Percentiles rank a stretch among this genome's conserved stretches.
Conservation (phyloP, 208 protist species). For the Leishmania aethiopica region DNA sequence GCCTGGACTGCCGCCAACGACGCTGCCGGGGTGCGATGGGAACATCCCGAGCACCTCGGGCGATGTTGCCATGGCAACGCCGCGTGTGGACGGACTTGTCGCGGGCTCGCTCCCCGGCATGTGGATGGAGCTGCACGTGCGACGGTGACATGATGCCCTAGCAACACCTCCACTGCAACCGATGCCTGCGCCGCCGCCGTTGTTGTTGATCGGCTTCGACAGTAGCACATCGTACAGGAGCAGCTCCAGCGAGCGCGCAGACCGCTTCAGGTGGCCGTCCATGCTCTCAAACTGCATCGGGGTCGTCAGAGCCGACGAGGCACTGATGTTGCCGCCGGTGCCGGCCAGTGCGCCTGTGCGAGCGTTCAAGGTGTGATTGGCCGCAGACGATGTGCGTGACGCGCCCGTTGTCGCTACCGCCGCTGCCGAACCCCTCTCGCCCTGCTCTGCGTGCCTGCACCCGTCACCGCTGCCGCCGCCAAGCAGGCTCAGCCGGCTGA, state of each 20-base stretch:
- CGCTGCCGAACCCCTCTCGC: not conserved
- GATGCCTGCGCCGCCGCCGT: not conserved
- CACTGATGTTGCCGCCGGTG: not conserved
- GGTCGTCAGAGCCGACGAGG: not conserved
- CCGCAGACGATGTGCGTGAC: not conserved
- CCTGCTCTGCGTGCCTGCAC: not conserved
- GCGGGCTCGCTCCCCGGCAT: not conserved
- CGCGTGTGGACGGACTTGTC: constrained; percentile 14
- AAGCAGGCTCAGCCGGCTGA: constrained; percentile 17
- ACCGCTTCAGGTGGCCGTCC: constrained; percentile 20
- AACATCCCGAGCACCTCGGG: constrained; percentile 5
- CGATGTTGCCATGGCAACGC: not conserved
- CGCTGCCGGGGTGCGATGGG: not conserved
- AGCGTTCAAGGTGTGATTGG: not conserved
- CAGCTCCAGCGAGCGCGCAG: constrained; percentile 17
- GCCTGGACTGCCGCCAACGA: not conserved
- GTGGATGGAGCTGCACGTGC: not conserved
- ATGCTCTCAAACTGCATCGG: constrained; percentile 12
- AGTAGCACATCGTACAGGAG: constrained; percentile 26
- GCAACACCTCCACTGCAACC: not conserved
- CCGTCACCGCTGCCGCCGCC: not conserved
- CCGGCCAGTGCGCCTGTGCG: not conserved
- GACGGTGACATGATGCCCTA: not conserved
- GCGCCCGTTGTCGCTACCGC: not conserved
- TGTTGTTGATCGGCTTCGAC: constrained; percentile 16